A percentile compares a stretch with the other conserved stretches of the same genome.
These are phyloP conservation scores for Diaporthe citrichinensis DNA, from an alignment of 2,329 filamentous ascomycete species.

Conservation along the genomic window DNA sequence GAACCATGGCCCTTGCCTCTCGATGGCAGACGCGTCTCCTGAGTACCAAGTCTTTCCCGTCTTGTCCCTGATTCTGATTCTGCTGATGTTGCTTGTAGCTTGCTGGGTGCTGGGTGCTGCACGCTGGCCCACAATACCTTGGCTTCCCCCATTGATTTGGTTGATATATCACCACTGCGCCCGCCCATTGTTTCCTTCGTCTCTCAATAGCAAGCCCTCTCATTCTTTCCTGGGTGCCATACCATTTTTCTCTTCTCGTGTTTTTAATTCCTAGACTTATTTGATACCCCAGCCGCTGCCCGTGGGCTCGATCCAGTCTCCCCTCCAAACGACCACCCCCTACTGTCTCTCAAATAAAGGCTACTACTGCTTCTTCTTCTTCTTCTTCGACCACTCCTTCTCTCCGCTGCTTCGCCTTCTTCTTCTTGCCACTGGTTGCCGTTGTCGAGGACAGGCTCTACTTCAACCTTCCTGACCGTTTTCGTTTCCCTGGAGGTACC, in stretches of 20 bases:
- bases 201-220: conserved; percentile 11
- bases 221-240: conserved; percentile 5
- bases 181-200: conserved; percentile 14
- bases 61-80: conserved; percentile 30
- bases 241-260: conserved; percentile 10
- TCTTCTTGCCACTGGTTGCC: conserved; percentile 1
- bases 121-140: conserved; percentile 4
- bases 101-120: not conserved
- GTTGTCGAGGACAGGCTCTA: conserved; percentile 24
- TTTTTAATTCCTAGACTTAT: conserved; percentile 31
- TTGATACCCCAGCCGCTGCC: conserved; percentile 25
- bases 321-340: not conserved
- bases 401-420: not conserved
- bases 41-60: conserved; percentile 27
- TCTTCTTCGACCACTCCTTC: not conserved
- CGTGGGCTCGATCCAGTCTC: not conserved
- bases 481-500: not conserved
- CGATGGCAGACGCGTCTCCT: conserved; percentile 14
- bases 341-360: not conserved
- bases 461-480: not conserved
- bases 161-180: conserved; percentile 20
- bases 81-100: conserved; percentile 15
- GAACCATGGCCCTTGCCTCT: conserved; percentile 30
- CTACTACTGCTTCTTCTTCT: not conserved
- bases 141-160: not conserved